These are phyloP conservation scores for Phytophthora rubi DNA, from an alignment of 352 stramenopile genomes.

Conservation along the genomic window DNA sequence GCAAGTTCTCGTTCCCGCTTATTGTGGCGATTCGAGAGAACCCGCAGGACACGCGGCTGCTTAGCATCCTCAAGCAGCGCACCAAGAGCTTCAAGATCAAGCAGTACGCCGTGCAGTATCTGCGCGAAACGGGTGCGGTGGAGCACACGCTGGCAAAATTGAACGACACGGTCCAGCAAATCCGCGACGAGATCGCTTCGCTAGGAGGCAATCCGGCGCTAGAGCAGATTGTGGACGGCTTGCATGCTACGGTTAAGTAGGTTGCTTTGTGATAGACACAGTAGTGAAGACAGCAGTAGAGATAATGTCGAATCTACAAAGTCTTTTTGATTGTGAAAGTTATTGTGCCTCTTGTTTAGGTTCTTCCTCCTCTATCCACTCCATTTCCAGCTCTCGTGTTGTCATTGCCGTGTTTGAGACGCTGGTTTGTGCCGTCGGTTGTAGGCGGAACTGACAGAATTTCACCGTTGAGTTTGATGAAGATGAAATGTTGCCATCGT, in stretches of 20 bases:
- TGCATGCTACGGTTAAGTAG: constrained; percentile 63
- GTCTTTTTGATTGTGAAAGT: neutral
- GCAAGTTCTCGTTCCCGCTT: constrained; percentile 96
- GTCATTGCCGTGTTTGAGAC: constrained; percentile 40
- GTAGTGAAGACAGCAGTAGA: neutral
- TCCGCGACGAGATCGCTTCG: constrained; percentile 50
- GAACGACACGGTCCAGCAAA: constrained; percentile 52
- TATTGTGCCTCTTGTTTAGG: neutral
- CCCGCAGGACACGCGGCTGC: constrained; percentile 84
- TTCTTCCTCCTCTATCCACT: constrained; percentile 37
- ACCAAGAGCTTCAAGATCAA: constrained; percentile 96
- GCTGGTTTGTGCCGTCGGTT: constrained; percentile 31
- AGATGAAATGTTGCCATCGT: neutral
- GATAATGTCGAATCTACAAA: neutral
- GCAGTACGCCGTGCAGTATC: constrained; percentile 91
- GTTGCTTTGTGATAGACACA: too few species aligned
- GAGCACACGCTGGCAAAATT: constrained; percentile 65
- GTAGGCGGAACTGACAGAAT: constrained; percentile 49
- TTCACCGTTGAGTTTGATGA: neutral
- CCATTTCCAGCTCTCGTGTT: constrained; percentile 15
- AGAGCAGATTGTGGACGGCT: constrained; percentile 57
- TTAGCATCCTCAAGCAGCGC: constrained; percentile 97
- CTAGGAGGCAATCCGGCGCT: constrained; percentile 68
- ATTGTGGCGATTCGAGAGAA: constrained; percentile 82
- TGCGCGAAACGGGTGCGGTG: constrained; percentile 73